Evolutionary conservation across 768 basidiomycete genomes (phyloP).

Genomic region (Omphalotus guepiniiformis): DNA sequence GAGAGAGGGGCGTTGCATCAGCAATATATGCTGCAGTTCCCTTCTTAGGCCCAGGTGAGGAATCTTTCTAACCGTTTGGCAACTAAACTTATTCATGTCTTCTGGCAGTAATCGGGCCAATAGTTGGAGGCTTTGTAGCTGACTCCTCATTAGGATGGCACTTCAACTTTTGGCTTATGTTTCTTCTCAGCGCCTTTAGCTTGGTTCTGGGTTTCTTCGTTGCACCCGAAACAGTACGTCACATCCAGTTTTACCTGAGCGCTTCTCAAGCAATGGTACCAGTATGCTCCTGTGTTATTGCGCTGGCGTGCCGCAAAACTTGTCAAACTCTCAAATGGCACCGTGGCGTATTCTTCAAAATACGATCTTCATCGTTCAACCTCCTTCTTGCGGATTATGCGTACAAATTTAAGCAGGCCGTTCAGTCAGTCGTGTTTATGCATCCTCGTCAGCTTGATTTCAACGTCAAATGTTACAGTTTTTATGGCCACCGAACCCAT

Average conservation of each 20-base stretch:
- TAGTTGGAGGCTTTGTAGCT: constrained; percentile 63
- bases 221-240: constrained; percentile 6
- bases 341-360: constrained; percentile 42
- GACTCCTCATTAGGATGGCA: constrained; percentile 49
- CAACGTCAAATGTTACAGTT: constrained; percentile 27
- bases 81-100: not conserved
- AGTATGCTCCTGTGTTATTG: constrained; percentile 62
- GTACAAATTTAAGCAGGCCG: constrained; percentile 49
- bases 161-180: constrained; percentile 64
- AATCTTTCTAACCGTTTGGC: not conserved
- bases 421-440: constrained; percentile 35
- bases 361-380: constrained; percentile 43
- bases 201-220: constrained; percentile 41
- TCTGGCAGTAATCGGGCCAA: constrained; percentile 53
- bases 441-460: not conserved
- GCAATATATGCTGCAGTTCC: constrained; percentile 55
- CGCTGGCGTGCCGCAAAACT: constrained; percentile 46
- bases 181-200: constrained; percentile 46
- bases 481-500: constrained; percentile 64
- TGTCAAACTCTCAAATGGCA: constrained; percentile 33
- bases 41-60: constrained; percentile 52
- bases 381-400: constrained; percentile 38
- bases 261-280: not conserved
- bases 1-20: constrained; percentile 57
- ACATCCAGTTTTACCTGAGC: not conserved